Evolutionary conservation across 2,329 filamentous ascomycete species (phyloP).

Genomic region (Rhinocladiella mackenziei): DNA sequence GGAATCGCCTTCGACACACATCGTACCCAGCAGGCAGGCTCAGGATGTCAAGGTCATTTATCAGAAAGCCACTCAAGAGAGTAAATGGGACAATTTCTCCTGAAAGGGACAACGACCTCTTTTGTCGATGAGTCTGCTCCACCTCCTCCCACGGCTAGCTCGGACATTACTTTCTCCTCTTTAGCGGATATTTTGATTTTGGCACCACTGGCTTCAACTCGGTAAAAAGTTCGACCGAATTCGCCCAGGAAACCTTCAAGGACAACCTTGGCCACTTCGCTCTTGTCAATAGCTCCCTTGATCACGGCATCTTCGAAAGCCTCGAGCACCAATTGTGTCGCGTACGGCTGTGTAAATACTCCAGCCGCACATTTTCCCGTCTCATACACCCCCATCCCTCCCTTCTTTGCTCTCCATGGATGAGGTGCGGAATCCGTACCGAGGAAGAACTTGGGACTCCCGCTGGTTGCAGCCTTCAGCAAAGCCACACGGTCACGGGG

Average conservation of each 20-base stretch:
- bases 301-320: slow-evolving; percentile 55
- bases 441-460: slow-evolving; percentile 62
- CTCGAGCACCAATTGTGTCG: slow-evolving; percentile 56
- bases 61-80: slow-evolving; percentile 19
- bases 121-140: slow-evolving; percentile 5
- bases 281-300: slow-evolving; percentile 50
- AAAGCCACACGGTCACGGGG: slow-evolving; percentile 70
- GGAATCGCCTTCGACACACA: too few relatives aligned
- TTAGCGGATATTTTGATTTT: slow-evolving; percentile 18
- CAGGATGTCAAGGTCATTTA: not conserved
- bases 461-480: slow-evolving; percentile 55
- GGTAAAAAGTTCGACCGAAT: slow-evolving; percentile 55
- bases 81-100: slow-evolving; percentile 18
- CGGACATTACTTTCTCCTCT: slow-evolving; percentile 18
- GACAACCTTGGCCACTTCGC: slow-evolving; percentile 52
- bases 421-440: slow-evolving; percentile 70
- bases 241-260: slow-evolving; percentile 56
- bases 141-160: slow-evolving; percentile 1
- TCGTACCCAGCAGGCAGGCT: not conserved
- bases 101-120: slow-evolving; percentile 23
- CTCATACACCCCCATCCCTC: slow-evolving; percentile 30
- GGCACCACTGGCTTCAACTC: slow-evolving; percentile 11
- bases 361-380: slow-evolving; percentile 51
- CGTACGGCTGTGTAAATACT: slow-evolving; percentile 60
- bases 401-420: slow-evolving; percentile 53